phyloP scores from a whole-genome alignment of 345 rosid genomes.

The Bruguiera gymnorhiza region DNA sequence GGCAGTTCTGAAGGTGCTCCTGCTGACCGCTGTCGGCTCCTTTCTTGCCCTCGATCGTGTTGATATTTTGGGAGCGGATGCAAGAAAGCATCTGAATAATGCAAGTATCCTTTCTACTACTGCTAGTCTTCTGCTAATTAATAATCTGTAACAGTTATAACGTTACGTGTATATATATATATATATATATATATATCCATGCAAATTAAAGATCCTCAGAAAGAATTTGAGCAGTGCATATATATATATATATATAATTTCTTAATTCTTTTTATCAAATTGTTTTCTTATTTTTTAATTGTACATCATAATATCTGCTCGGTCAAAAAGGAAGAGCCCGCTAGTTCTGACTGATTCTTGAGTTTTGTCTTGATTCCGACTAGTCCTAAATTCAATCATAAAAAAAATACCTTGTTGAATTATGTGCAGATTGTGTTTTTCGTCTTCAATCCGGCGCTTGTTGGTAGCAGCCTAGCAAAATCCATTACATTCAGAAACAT shows the following conservation, averaged over 20 bases:
- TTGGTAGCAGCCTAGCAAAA: conserved; percentile 34
- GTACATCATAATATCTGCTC: too few relatives aligned
- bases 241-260: too few relatives aligned
- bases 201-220: too few relatives aligned
- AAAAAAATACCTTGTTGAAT: too few relatives aligned
- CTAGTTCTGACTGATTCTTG: too few relatives aligned
- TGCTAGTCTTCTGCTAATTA: too few relatives aligned
- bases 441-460: conserved; percentile 40
- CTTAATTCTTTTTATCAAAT: neutral
- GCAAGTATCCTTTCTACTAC: conserved; percentile 4
- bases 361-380: too few relatives aligned
- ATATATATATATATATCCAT: too few relatives aligned
- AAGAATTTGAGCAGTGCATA: too few relatives aligned
- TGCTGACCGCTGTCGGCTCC: conserved; percentile 38
- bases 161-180: too few relatives aligned
- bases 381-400: too few relatives aligned
- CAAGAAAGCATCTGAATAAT: conserved; percentile 33
- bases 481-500: conserved; percentile 35
- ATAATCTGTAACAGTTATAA: neutral
- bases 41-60: conserved; percentile 31
- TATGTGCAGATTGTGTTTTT: conserved; percentile 31
- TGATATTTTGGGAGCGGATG: conserved; percentile 27
- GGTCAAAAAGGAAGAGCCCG: too few relatives aligned
- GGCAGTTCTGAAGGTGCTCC: conserved; percentile 39
- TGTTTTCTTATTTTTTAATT: neutral